phyloP scores from a whole-genome alignment of 139 green algal genomes.

The Chlamydomonas schloesseri region DNA sequence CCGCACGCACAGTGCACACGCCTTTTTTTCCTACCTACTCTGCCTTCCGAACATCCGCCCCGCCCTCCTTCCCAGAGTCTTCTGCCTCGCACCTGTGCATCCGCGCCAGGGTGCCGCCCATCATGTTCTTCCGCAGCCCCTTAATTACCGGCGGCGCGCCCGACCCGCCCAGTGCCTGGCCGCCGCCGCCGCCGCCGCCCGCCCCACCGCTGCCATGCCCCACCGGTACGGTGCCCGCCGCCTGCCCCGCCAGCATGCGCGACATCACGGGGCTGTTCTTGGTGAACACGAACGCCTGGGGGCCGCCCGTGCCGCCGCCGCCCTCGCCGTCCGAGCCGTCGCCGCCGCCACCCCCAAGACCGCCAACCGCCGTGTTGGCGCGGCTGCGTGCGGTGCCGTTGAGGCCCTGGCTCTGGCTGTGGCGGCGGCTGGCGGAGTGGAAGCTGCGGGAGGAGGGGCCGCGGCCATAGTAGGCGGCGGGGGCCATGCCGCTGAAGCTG shows the following conservation, averaged over 20 bases:
- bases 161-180: background rate
- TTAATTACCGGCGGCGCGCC: conserved; percentile 19
- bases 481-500: conserved; percentile 4
- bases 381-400: background rate
- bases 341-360: background rate
- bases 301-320: background rate
- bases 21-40: too few relatives aligned
- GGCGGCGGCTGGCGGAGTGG: background rate
- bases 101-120: conserved; percentile 26
- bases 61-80: too few relatives aligned
- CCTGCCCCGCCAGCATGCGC: conserved; percentile 17
- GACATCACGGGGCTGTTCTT: conserved; percentile 35
- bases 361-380: background rate
- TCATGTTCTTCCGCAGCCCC: conserved; percentile 34
- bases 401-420: background rate
- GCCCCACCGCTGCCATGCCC: background rate
- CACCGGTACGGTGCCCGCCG: background rate
- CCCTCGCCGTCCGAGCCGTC: background rate
- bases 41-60: too few relatives aligned
- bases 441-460: background rate
- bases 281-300: conserved; percentile 35
- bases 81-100: conserved; percentile 33
- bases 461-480: background rate
- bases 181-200: background rate
- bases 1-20: too few relatives aligned